Base-by-base conservation (phyloP, 495 filamentous ascomycete genomes). In the Halenospora varia region DNA sequence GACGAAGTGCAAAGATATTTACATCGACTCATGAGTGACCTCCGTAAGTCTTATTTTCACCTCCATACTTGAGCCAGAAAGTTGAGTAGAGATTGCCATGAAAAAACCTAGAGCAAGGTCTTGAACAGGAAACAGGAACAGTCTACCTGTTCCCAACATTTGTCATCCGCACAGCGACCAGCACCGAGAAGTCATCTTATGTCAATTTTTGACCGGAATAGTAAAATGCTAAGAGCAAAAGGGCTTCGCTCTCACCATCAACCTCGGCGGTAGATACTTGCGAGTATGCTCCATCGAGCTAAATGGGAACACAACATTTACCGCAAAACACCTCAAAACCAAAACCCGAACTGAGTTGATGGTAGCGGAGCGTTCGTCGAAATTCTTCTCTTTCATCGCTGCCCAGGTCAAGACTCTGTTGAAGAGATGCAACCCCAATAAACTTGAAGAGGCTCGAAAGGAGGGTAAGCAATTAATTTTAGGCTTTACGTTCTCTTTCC, bases 401-500 rank as follows among this genome's bases (percentile, higher is more conserved):
- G 17, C 2, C 46, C 13, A 48, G 22, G 13, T 48, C 3, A 11
- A 48, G 17, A 15, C 13, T 4, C 23, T 48, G n/a, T 24, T 48
- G n/a, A 11, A 48, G 23, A 19, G 11, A 2, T 20, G 23, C 17
- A 15, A 48, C 22, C 11, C 17, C n/a, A 20, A 48, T 23, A 13
- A 19, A 69, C 71, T 15, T 71, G 71, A 2, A 75, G 79, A n/a
- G 78, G 74, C 13, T 78, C 71, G 58, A 70, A 66, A 35, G 78
- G 85, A 25, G 80, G 88, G 66, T 2, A 77, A 93, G 42, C 76
- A 90, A 52, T 92, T 97, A 67, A 84, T 89, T 63, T 76, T 97
- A 15, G 93, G 93, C 15, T 97, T 97, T 74, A 97, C 93, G 40
- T 97, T 97, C 75, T 90, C 86, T 66, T 97, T 97, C 71, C 93